Evolutionary conservation across 495 filamentous ascomycete species (phyloP).

Genomic region (Penicillium cosmopolitanum): DNA sequence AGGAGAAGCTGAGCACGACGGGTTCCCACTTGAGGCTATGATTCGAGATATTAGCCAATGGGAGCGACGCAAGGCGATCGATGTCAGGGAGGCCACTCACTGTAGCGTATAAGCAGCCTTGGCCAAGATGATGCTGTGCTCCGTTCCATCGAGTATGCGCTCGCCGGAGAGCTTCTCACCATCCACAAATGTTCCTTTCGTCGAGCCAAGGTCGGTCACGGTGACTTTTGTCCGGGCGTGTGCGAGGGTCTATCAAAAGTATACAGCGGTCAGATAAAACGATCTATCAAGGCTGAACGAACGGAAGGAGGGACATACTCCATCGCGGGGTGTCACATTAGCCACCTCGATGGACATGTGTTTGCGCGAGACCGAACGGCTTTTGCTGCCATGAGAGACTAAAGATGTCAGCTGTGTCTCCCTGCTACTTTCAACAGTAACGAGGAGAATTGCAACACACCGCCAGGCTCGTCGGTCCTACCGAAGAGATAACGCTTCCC

Average conservation of each 20-base stretch:
- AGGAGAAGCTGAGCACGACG: constrained; percentile 78
- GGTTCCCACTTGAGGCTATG: constrained; percentile 81
- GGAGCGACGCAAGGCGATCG: background rate
- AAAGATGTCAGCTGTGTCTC: constrained; percentile 14
- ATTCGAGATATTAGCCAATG: background rate
- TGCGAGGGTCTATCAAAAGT: constrained; percentile 42
- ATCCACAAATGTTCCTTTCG: constrained; percentile 79
- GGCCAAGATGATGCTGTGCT: constrained; percentile 56
- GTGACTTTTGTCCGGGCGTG: constrained; percentile 65
- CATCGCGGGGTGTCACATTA: constrained; percentile 66
- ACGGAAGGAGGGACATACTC: constrained; percentile 48
- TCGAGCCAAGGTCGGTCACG: constrained; percentile 73
- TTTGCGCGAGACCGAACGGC: constrained; percentile 84
- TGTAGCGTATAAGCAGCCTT: constrained; percentile 46
- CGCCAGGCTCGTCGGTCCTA: constrained; percentile 57
- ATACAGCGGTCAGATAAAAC: constrained; percentile 19
- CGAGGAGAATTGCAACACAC: constrained; percentile 20
- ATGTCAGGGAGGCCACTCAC: constrained; percentile 33
- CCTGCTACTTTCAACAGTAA: too few relatives aligned
- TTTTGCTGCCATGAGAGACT: constrained; percentile 62
- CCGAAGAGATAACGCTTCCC: constrained; percentile 83
- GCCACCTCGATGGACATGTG: constrained; percentile 80
- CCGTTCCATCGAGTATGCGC: constrained; percentile 50
- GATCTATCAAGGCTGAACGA: background rate
- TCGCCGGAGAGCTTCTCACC: constrained; percentile 65